Evolutionary conservation across 768 basidiomycete genomes (phyloP).

Genomic region (Dioszegia hungarica): DNA sequence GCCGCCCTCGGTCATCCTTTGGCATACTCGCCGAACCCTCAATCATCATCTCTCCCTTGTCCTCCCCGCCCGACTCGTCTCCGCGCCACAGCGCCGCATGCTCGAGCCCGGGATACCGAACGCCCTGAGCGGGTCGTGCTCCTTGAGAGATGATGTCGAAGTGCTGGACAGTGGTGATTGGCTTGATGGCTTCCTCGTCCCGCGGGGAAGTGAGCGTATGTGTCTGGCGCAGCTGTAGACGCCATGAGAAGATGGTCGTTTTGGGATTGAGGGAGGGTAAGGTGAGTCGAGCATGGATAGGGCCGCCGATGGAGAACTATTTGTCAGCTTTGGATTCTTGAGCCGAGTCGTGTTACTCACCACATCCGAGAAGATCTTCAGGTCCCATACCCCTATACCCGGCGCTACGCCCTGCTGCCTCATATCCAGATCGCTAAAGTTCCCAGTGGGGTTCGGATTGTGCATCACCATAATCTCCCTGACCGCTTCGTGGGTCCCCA

Average conservation of each 20-base stretch:
- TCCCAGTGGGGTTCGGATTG: constrained; percentile 20
- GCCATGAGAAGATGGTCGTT: constrained; percentile 29
- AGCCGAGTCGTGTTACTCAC: constrained; percentile 8
- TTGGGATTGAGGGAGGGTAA: constrained; percentile 21
- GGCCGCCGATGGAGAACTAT: constrained; percentile 21
- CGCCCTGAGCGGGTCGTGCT: neutral
- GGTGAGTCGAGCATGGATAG: constrained; percentile 13
- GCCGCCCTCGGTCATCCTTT: constrained; percentile 32
- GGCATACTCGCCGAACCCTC: constrained; percentile 26
- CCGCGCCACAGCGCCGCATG: constrained; percentile 16
- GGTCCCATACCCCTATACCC: constrained; percentile 16
- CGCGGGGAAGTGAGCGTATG: constrained; percentile 23
- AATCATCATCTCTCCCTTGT: constrained; percentile 16
- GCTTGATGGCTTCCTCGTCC: constrained; percentile 20
- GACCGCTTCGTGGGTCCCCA: constrained; percentile 3
- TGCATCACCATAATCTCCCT: constrained; percentile 16
- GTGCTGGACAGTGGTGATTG: constrained; percentile 11
- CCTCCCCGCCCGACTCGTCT: constrained; percentile 12
- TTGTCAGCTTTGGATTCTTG: neutral
- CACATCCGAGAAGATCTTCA: constrained; percentile 19
- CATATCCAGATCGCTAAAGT: constrained; percentile 19
- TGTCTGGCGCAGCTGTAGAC: constrained; percentile 22
- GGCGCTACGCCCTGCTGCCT: constrained; percentile 10
- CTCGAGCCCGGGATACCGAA: constrained; percentile 1
- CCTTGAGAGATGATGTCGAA: constrained; percentile 14